Base-by-base conservation (phyloP, 116 monocot genomes). In the Dioscorea cayenensis region DNA sequence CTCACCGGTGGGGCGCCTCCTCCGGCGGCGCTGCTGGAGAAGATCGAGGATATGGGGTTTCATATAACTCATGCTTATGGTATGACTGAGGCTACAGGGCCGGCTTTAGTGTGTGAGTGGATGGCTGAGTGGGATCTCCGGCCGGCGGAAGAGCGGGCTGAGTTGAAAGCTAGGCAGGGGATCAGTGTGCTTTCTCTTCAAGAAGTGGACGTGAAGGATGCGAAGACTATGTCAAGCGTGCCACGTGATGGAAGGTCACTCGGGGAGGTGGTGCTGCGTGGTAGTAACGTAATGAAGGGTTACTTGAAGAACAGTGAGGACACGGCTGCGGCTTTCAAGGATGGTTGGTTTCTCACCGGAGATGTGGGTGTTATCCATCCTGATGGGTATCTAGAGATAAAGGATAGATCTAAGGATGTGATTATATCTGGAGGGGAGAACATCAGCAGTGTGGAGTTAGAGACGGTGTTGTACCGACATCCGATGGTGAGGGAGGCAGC, bases 401-500 rank as follows among this genome's bases (percentile, higher is more conserved):
- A 65, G 73, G 73, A 73, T 50, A 14, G 73, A 50, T 64, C 65
- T 65, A 64, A 73, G 51, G 73, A 65, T 28, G 65, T 73, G 50
- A 73, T 64, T 27, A 73, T 72, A 20, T 71, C 71, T 7, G 71
- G 71, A 5, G 71, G 71, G 2, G 71, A 71, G 61, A 71, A 71
- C 72, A 63, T 73, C 73, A 73, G 73, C 65, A 73, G 73, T 50
- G 73, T 73, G 25, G 73, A 73, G 51, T 50, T 73, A 51, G 73
- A 73, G 51, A 36, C 13, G 8, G 65, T 65, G 4, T 29, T 73
- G 6, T 73, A 65, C 29, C 11, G 51, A n/a, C 43, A 73, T 49
- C 73, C 73, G 14, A 32, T 18, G 73, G 65, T 73, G 51, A 4
- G 18, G 28, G 73, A 73, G 65, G 73, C 50, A 0, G 73, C 73